These are phyloP conservation scores for Venturia effusa DNA, from an alignment of 2,329 filamentous ascomycete species.

Conservation along the genomic window DNA sequence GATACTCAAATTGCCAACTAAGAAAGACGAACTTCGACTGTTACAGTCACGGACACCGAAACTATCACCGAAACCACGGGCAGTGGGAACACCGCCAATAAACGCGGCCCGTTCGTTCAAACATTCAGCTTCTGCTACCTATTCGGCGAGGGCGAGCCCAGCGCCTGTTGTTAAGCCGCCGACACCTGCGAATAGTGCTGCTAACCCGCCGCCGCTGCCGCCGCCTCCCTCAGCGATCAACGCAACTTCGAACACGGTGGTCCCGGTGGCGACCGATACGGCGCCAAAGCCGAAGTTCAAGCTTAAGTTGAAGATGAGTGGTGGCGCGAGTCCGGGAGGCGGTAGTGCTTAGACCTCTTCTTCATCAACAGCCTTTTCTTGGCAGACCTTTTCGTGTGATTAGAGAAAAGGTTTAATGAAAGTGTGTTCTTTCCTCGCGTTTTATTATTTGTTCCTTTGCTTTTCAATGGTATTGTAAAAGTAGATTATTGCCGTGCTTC, in stretches of 20 bases:
- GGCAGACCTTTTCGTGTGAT: not conserved
- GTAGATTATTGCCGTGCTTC: not conserved
- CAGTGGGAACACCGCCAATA: not conserved
- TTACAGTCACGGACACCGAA: not conserved
- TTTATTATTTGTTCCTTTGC: not conserved
- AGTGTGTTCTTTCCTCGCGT: not conserved
- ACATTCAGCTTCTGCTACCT: not conserved
- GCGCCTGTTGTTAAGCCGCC: not conserved
- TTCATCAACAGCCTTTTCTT: not conserved
- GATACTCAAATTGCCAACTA: not conserved
- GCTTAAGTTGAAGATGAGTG: slow-evolving; percentile 9
- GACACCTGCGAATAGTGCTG: not conserved
- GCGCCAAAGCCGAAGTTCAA: slow-evolving; percentile 2
- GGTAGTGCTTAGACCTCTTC: not conserved
- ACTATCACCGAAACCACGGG: not conserved
- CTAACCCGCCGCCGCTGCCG: not conserved
- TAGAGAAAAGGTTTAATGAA: slow-evolving; percentile 1
- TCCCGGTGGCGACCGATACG: not conserved
- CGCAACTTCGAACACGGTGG: not conserved
- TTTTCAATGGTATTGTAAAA: not conserved
- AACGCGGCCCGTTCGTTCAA: not conserved
- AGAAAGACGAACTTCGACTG: not conserved
- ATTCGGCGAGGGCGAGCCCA: not conserved
- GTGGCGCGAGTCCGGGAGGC: not conserved
- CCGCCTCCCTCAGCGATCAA: not conserved